Conservation (phyloP, 805 yeast species). For the Limtongia smithiae region DNA sequence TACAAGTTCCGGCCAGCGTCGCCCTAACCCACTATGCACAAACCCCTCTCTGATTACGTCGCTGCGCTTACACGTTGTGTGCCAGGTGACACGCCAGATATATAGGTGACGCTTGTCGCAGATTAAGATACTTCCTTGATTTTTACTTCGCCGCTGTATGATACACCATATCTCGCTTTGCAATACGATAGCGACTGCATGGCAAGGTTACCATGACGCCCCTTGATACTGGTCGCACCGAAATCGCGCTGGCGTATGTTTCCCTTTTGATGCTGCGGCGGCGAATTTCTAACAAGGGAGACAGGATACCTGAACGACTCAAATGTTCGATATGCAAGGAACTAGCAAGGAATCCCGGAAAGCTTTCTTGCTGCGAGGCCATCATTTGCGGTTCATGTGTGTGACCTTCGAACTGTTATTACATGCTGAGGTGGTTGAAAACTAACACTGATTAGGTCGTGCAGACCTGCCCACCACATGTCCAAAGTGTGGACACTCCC, state of each 20-base stretch:
- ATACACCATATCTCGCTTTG: not conserved
- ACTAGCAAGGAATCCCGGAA: conserved; percentile 23
- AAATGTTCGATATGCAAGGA: conserved; percentile 21
- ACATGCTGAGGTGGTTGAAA: too few species aligned
- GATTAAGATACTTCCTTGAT: too few species aligned
- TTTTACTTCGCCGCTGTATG: too few species aligned
- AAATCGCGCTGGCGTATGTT: not conserved
- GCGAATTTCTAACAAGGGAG: not conserved
- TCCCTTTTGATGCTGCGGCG: too few species aligned
- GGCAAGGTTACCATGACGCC: conserved; percentile 5
- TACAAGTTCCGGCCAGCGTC: too few species aligned
- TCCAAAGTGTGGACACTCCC: conserved; percentile 18
- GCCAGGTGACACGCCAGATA: too few species aligned
- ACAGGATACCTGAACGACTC: conserved; percentile 24
- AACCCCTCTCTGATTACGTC: too few species aligned
- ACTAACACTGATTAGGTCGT: conserved; percentile 16
- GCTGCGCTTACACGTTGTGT: too few species aligned
- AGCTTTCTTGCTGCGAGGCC: conserved; percentile 21
- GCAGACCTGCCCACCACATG: conserved; percentile 6
- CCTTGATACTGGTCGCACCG: not conserved
- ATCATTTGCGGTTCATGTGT: conserved; percentile 26
- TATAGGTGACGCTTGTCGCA: too few species aligned
- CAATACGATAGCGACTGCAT: too few species aligned
- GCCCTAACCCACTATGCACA: too few species aligned
- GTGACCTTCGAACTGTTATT: not conserved